Percentiles rank a stretch among this genome's conserved stretches.
phyloP scores from a whole-genome alignment of 2,329 filamentous ascomycete genomes.

The Tolypocladium tropicale region DNA sequence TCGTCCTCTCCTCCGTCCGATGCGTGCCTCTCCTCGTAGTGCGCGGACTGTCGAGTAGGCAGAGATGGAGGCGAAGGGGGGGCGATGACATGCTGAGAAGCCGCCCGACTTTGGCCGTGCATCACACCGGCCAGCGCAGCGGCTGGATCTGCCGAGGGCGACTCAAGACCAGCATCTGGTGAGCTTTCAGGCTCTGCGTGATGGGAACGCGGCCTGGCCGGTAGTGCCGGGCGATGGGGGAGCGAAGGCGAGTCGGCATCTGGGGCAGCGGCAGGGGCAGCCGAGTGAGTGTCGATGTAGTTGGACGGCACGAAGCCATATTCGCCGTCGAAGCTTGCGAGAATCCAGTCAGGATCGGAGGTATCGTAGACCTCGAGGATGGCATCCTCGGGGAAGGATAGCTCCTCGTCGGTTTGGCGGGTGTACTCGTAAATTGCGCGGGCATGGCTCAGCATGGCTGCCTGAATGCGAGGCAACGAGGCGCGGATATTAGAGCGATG shows the following conservation, averaged over 20 bases:
- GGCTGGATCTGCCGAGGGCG: constrained; percentile 33
- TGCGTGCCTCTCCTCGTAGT: constrained; percentile 14
- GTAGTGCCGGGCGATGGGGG: constrained; percentile 30
- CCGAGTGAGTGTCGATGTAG: constrained; percentile 69
- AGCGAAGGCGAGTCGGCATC: constrained; percentile 23
- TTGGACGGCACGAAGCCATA: constrained; percentile 94
- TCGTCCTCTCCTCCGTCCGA: constrained; percentile 22
- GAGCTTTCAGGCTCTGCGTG: constrained; percentile 21
- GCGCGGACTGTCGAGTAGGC: constrained; percentile 12
- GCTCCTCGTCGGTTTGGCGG: constrained; percentile 92
- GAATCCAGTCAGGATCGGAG: constrained; percentile 91
- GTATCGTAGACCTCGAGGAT: constrained; percentile 77
- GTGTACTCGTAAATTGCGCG: constrained; percentile 98
- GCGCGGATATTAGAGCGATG: constrained; percentile 29
- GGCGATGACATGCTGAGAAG: constrained; percentile 17
- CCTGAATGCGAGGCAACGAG: constrained; percentile 29
- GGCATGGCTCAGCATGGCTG: constrained; percentile 56
- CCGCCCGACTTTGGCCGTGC: constrained; percentile 32
- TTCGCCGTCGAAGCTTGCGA: constrained; percentile 74
- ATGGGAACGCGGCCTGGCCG: constrained; percentile 26
- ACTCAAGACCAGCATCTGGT: constrained; percentile 11
- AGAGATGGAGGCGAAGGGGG: constrained; percentile 14
- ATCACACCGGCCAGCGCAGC: constrained; percentile 47
- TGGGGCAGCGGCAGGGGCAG: constrained; percentile 27
- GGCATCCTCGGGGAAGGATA: constrained; percentile 88